Conservation (phyloP, 768 basidiomycete species). For the Lactifluus hygrophoroides region DNA sequence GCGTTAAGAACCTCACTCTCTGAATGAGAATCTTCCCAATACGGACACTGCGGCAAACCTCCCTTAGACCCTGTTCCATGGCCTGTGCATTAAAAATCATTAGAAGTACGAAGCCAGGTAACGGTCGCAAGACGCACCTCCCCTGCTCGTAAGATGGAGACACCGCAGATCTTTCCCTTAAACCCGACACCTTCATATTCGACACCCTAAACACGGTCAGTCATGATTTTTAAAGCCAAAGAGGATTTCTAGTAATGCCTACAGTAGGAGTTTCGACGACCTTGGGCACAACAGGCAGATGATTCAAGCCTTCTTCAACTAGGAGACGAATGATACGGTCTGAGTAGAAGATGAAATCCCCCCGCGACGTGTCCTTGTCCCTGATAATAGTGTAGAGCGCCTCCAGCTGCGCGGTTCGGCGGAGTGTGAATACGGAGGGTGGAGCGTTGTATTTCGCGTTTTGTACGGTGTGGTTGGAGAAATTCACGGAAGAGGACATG, state of each 20-base stretch:
- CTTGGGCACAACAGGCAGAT: slow-evolving; percentile 67
- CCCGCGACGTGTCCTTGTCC: slow-evolving; percentile 76
- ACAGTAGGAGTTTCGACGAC: slow-evolving; percentile 79
- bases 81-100: slow-evolving; percentile 40
- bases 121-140: slow-evolving; percentile 43
- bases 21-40: slow-evolving; percentile 99
- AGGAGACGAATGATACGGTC: slow-evolving; percentile 83
- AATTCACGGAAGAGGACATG: slow-evolving; percentile 5
- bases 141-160: slow-evolving; percentile 89
- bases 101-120: background rate
- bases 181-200: slow-evolving; percentile 89
- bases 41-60: slow-evolving; percentile 88
- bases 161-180: slow-evolving; percentile 93
- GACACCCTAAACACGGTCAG: slow-evolving; percentile 44
- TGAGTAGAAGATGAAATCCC: slow-evolving; percentile 95
- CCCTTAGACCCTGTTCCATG: slow-evolving; percentile 95
- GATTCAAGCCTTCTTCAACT: slow-evolving; percentile 85
- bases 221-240: background rate
- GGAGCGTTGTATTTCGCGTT: slow-evolving; percentile 34
- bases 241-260: background rate
- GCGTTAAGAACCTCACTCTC: slow-evolving; percentile 41
- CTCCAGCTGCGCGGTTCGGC: slow-evolving; percentile 88
- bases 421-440: slow-evolving; percentile 80
- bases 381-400: slow-evolving; percentile 93
- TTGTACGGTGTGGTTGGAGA: background rate